These are phyloP conservation scores for Aspergillus brunneoviolaceus DNA, from an alignment of 2,329 filamentous ascomycete species.

Conservation along the genomic window DNA sequence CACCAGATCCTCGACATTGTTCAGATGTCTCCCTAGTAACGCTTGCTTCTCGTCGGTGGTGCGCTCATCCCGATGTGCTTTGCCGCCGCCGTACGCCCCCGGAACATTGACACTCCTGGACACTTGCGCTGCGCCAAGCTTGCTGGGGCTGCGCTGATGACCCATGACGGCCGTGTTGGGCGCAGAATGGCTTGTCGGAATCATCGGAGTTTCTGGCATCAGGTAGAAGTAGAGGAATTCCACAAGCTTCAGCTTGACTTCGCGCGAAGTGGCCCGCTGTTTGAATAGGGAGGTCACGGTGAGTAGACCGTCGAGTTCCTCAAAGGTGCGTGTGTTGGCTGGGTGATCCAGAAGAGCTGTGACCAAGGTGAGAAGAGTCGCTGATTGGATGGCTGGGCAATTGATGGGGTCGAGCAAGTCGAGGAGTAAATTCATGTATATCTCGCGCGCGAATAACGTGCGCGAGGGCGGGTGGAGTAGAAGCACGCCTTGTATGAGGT, in stretches of 20 bases:
- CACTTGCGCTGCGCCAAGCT: slow-evolving; percentile 62
- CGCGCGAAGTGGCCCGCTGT: slow-evolving; percentile 75
- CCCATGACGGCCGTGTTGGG: slow-evolving; percentile 46
- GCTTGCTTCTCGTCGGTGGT: slow-evolving; percentile 79
- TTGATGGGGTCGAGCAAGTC: slow-evolving; percentile 92
- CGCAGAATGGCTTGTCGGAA: slow-evolving; percentile 24
- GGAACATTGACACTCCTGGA: slow-evolving; percentile 39
- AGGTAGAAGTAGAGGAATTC: slow-evolving; percentile 99
- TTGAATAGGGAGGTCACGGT: slow-evolving; percentile 93
- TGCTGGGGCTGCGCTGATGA: slow-evolving; percentile 67
- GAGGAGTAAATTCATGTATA: slow-evolving; percentile 94
- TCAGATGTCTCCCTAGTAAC: slow-evolving; percentile 73
- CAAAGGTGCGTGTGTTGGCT: slow-evolving; percentile 85
- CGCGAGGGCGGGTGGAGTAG: slow-evolving; percentile 89
- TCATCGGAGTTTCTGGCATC: slow-evolving; percentile 75
- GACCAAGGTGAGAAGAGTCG: slow-evolving; percentile 85
- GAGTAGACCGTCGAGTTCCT: slow-evolving; percentile 84
- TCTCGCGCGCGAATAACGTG: slow-evolving; percentile 79
- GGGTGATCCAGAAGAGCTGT: slow-evolving; percentile 84
- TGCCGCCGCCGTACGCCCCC: slow-evolving; percentile 25
- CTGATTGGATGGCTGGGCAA: slow-evolving; percentile 86
- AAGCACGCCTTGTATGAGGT: slow-evolving; percentile 83
- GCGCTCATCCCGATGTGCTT: slow-evolving; percentile 49
- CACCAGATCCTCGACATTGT: slow-evolving; percentile 80
- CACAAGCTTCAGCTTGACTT: slow-evolving; percentile 92